phyloP scores from a whole-genome alignment of 192 early-diverging fungal species.

The Glomus cerebriforme region DNA sequence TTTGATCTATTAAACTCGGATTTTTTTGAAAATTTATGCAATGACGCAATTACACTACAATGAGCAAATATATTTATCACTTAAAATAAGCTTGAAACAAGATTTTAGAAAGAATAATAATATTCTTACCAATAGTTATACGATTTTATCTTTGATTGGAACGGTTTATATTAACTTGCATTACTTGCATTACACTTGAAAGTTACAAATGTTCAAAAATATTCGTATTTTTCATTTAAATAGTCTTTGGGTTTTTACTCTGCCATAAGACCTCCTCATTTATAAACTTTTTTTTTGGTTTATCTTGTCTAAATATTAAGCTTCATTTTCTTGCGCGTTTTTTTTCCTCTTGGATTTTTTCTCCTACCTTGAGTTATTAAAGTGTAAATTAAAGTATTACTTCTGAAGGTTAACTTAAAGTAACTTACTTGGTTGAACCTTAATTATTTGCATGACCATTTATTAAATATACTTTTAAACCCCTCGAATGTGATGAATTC shows the following conservation, averaged over 20 bases:
- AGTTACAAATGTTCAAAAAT: neutral
- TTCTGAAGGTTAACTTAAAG: neutral
- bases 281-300: neutral
- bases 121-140: neutral
- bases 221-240: neutral
- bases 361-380: neutral
- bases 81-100: slow-evolving; percentile 8
- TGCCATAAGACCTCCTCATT: neutral
- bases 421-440: neutral
- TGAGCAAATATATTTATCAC: neutral
- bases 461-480: too few species aligned
- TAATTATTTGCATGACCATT: too few species aligned
- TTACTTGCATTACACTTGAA: neutral
- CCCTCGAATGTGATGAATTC: too few species aligned
- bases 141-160: neutral
- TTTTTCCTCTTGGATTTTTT: neutral
- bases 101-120: neutral
- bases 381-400: neutral
- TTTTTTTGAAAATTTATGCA: neutral
- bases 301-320: neutral
- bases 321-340: neutral
- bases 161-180: neutral
- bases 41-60: neutral
- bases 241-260: neutral
- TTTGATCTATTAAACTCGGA: neutral